phyloP scores from a whole-genome alignment of 2,329 filamentous ascomycete genomes.

The Xylaria arbuscula region DNA sequence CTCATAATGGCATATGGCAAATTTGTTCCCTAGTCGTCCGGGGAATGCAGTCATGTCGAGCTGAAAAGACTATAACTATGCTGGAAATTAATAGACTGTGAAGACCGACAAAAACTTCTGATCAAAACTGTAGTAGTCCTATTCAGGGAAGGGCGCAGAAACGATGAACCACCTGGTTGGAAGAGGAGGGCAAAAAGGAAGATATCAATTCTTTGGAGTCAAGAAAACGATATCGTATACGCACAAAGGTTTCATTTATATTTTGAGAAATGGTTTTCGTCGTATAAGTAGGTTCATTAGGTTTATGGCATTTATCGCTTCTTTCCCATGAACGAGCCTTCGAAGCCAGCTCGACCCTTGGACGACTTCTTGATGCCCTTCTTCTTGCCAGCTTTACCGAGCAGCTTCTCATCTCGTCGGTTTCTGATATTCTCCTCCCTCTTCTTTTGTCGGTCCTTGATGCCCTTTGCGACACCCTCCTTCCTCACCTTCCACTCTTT shows the following conservation, averaged over 20 bases:
- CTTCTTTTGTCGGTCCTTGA: conserved; percentile 84
- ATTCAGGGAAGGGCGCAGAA: not conserved
- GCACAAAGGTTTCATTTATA: conserved; percentile 24
- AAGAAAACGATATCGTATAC: conserved; percentile 27
- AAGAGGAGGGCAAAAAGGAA: not conserved
- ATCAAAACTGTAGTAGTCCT: not conserved
- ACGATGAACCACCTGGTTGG: not conserved
- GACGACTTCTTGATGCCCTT: conserved; percentile 56
- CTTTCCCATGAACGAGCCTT: conserved; percentile 72
- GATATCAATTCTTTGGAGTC: not conserved
- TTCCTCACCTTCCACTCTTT: conserved; percentile 84
- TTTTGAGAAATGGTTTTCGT: not conserved
- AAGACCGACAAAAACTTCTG: not conserved
- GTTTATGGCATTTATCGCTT: conserved; percentile 44
- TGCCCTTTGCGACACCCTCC: conserved; percentile 77
- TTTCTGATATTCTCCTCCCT: conserved; percentile 81
- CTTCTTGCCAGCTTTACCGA: conserved; percentile 69
- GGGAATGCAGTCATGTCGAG: not conserved
- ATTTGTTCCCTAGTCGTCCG: not conserved
- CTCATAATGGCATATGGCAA: not conserved
- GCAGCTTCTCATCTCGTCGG: conserved; percentile 76
- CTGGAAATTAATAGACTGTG: too few relatives aligned
- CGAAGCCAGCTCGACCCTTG: conserved; percentile 70
- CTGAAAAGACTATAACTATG: not conserved
- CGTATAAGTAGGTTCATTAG: conserved; percentile 22